These are phyloP conservation scores for Pythium angustatum DNA, from an alignment of 352 stramenopile genomes.

Conservation along the genomic window DNA sequence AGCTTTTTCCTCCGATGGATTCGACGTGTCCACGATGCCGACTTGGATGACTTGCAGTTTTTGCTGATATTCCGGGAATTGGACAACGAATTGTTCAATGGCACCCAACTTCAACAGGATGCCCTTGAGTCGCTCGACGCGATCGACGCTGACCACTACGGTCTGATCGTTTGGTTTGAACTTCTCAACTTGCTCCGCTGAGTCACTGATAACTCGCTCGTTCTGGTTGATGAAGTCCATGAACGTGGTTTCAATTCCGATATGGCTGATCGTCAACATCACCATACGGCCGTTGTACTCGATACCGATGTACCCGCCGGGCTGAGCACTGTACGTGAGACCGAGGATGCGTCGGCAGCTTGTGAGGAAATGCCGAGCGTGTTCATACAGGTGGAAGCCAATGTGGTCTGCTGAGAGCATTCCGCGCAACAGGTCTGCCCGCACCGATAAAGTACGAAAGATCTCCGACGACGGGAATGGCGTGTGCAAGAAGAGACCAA, in stretches of 20 bases:
- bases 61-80: conserved; percentile 75
- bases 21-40: conserved; percentile 73
- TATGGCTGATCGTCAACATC: conserved; percentile 97
- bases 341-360: conserved; percentile 91
- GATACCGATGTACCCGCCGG: conserved; percentile 91
- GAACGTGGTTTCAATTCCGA: conserved; percentile 94
- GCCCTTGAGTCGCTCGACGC: conserved; percentile 96
- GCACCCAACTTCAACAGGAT: conserved; percentile 97
- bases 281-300: conserved; percentile 97
- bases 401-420: conserved; percentile 98
- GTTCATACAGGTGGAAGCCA: conserved; percentile 98
- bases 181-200: conserved; percentile 39
- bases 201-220: conserved; percentile 54
- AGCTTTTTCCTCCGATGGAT: conserved; percentile 69
- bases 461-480: conserved; percentile 99
- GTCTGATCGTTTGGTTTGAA: conserved; percentile 58
- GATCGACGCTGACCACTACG: conserved; percentile 94
- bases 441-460: conserved; percentile 96
- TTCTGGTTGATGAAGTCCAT: conserved; percentile 68
- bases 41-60: conserved; percentile 87
- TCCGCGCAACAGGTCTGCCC: conserved; percentile 94
- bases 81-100: conserved; percentile 93
- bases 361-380: conserved; percentile 97
- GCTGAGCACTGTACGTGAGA: conserved; percentile 91
- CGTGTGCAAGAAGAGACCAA: conserved; percentile 99